Evolutionary conservation across 2,329 filamentous ascomycete genomes (phyloP).

Genomic region (Hymenoscyphus salicellus): DNA sequence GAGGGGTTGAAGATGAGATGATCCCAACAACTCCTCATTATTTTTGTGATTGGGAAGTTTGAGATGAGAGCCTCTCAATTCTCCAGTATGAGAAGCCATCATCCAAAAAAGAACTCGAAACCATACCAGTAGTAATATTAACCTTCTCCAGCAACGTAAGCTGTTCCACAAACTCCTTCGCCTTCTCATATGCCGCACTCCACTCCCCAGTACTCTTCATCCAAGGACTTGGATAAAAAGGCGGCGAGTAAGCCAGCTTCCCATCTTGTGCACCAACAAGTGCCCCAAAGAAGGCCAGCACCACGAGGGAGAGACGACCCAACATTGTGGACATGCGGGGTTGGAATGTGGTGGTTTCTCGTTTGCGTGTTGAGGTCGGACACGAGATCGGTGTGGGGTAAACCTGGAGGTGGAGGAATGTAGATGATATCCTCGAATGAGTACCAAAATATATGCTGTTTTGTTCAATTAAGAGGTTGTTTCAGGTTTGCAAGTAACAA

Average conservation of each 20-base stretch:
- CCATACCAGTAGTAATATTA: conserved; percentile 84
- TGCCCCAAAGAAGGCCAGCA: conserved; percentile 6
- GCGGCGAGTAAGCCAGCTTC: conserved; percentile 12
- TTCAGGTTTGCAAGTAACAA: no score
- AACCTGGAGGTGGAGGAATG: no score
- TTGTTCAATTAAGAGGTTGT: no score
- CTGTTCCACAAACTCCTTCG: conserved; percentile 63
- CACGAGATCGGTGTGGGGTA: no score
- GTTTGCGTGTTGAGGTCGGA: neutral
- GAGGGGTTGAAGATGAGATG: no score
- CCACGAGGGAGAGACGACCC: conserved; percentile 10
- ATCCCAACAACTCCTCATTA: no score
- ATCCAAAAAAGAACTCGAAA: conserved; percentile 18
- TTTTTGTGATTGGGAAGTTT: neutral
- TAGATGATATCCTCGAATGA: no score
- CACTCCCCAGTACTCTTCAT: conserved; percentile 44
- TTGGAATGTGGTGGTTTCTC: neutral
- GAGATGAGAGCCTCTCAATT: no score
- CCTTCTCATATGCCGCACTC: conserved; percentile 70
- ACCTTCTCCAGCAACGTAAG: conserved; percentile 84
- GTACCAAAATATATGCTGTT: no score
- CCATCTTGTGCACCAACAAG: neutral
- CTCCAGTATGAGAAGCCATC: no score
- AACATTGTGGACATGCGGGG: conserved; percentile 9
- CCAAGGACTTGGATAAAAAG: conserved; percentile 35